Conservation (phyloP, 2,329 filamentous ascomycete genomes). For the Penicillium janthinellum region DNA sequence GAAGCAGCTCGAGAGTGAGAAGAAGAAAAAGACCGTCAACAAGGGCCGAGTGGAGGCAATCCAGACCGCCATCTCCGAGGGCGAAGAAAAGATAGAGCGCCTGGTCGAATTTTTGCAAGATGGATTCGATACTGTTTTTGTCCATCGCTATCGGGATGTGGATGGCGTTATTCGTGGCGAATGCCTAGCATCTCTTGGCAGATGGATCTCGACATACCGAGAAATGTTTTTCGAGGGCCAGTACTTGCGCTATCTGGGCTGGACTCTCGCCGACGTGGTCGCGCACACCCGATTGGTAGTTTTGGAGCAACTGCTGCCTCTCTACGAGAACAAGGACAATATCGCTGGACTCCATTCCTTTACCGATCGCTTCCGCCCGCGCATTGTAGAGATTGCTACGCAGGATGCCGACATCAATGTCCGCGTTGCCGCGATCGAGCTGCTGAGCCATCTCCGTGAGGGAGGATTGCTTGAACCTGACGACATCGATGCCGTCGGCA, state of each 20-base stretch:
- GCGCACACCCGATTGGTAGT: constrained; percentile 79
- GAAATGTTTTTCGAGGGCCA: constrained; percentile 87
- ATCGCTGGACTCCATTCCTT: constrained; percentile 79
- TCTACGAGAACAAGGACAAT: constrained; percentile 80
- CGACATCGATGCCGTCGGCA: constrained; percentile 86
- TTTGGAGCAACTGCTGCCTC: constrained; percentile 74
- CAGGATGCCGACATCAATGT: constrained; percentile 80
- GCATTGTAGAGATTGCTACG: constrained; percentile 90
- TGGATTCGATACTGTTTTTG: constrained; percentile 89
- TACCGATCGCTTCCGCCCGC: constrained; percentile 84
- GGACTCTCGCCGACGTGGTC: constrained; percentile 85
- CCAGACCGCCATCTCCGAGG: constrained; percentile 70
- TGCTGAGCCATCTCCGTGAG: constrained; percentile 79
- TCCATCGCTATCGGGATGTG: constrained; percentile 93
- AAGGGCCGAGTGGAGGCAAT: constrained; percentile 75
- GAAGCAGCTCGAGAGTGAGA: constrained; percentile 77
- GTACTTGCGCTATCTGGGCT: constrained; percentile 91
- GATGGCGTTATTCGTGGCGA: constrained; percentile 87
- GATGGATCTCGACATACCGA: constrained; percentile 84
- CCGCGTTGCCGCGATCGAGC: constrained; percentile 75
- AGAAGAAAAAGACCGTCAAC: constrained; percentile 70
- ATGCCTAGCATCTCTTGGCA: constrained; percentile 81
- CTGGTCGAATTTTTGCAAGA: constrained; percentile 76
- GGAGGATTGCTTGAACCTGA: constrained; percentile 85
- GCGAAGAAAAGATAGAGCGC: constrained; percentile 67